Evolutionary conservation across 2,329 filamentous ascomycete genomes (phyloP).

Genomic region (Coleophoma crateriformis): DNA sequence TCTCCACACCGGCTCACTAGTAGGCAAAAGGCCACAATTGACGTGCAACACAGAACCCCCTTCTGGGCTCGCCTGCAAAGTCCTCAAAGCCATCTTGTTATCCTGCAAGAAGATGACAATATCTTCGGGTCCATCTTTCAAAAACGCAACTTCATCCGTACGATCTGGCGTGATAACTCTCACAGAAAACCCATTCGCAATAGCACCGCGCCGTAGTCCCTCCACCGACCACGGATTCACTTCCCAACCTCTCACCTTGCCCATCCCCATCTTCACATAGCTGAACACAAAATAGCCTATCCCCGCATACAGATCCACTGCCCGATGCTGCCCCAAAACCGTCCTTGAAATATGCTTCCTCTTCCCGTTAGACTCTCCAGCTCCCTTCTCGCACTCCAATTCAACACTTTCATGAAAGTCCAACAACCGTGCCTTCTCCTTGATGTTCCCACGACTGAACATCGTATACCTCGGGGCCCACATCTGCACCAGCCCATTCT

Average conservation of each 20-base stretch:
- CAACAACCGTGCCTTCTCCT: slow-evolving; percentile 77
- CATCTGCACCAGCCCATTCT: slow-evolving; percentile 75
- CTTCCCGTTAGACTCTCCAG: neutral
- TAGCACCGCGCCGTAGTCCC: slow-evolving; percentile 70
- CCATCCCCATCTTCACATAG: slow-evolving; percentile 66
- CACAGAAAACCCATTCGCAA: slow-evolving; percentile 61
- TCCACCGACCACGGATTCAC: slow-evolving; percentile 86
- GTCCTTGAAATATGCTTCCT: slow-evolving; percentile 2
- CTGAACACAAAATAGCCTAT: slow-evolving; percentile 93
- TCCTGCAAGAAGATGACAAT: slow-evolving; percentile 67
- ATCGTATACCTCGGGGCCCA: slow-evolving; percentile 92
- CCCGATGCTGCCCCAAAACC: slow-evolving; percentile 18
- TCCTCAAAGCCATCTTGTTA: slow-evolving; percentile 42
- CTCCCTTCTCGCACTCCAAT: neutral
- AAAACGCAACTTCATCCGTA: slow-evolving; percentile 32
- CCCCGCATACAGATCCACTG: slow-evolving; percentile 83
- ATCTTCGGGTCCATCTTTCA: slow-evolving; percentile 36
- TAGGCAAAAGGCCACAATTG: slow-evolving; percentile 59
- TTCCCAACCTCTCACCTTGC: slow-evolving; percentile 77
- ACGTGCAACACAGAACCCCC: slow-evolving; percentile 40
- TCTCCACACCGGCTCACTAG: slow-evolving; percentile 48
- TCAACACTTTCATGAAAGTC: slow-evolving; percentile 32
- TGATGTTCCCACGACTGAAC: slow-evolving; percentile 89
- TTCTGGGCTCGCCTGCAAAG: slow-evolving; percentile 16
- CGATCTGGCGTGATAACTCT: slow-evolving; percentile 39